Evolutionary conservation across 208 protist genomes (phyloP), one percentile per base, ranked within the genome.

Genomic region (Borovskyia barvae): DNA sequence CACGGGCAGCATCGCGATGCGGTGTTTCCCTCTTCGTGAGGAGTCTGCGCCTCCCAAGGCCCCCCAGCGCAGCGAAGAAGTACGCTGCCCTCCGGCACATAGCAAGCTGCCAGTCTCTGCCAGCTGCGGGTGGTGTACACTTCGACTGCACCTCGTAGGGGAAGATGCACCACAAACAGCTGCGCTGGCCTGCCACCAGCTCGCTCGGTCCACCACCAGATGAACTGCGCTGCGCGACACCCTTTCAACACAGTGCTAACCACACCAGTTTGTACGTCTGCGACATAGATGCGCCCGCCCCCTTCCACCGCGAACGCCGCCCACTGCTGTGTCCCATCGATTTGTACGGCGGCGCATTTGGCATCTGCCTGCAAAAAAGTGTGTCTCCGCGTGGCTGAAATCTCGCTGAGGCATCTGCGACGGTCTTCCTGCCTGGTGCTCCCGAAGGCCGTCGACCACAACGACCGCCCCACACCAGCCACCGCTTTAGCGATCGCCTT

Each of bases 281-380:
- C 70, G 5, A 94, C n/a, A 64, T 87, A 92, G 41, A 94, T 66
- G 36, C 84, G 82, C 2, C 88, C 84, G 15, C 49, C 60, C 20
- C 65, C 59, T 33, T 80, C 69, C 3, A 74, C 49, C 33, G 72
- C 82, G 30, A 87, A 77, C 2, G 82, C 85, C 14, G 77, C 79
- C 66, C 75, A 90, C 63, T 90, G 80, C 14, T 78, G 71, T 19
- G 80, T 77, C 0, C 85, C 75, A 62, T 94, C 88, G 12, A 94
- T 64, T 29, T 73, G 58, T 15, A 94, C 68, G 0, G 32, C 47
- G 35, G 50, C 63, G 40, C 89, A 74, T 22, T 69, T 72, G 1
- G 66, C 72, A 65, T 88, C 85, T 8, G 68, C 77, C 51, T 87
- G 82, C 17, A 89, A 54, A 32, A 90, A 66, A 1, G 50, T 49